Evolutionary conservation across 306 rosid genomes (phyloP).

Genomic region (Ormosia emarginata): DNA sequence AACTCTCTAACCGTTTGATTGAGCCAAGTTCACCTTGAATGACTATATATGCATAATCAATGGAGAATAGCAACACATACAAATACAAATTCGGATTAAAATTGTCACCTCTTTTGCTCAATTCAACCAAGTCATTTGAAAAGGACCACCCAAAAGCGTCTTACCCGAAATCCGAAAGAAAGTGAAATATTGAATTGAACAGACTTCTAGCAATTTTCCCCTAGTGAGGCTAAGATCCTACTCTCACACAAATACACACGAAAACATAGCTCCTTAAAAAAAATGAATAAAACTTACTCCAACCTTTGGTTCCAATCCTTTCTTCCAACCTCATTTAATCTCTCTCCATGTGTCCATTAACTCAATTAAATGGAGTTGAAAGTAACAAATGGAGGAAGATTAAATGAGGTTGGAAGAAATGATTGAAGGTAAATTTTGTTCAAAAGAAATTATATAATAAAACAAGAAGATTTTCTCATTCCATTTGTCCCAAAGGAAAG

Average conservation of each 20-base stretch:
- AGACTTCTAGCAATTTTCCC: not conserved
- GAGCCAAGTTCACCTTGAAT: not conserved
- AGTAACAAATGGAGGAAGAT: too few species aligned
- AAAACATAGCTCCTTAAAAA: not conserved
- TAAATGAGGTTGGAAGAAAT: too few species aligned
- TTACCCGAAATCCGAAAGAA: not conserved
- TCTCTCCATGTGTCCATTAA: too few species aligned
- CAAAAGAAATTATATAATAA: not conserved
- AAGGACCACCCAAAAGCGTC: not conserved
- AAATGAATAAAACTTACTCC: too few species aligned
- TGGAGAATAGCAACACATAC: not conserved
- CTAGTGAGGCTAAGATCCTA: too few species aligned
- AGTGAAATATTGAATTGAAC: not conserved
- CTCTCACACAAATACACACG: not conserved
- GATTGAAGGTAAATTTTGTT: too few species aligned
- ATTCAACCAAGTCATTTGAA: not conserved
- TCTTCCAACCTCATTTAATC: too few species aligned
- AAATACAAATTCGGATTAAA: not conserved
- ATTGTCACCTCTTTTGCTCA: too few species aligned
- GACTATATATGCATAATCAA: not conserved
- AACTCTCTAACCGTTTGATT: too few species aligned
- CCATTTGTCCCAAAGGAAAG: slow-evolving; percentile 18
- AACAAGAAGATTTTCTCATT: not conserved
- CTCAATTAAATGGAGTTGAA: too few species aligned
- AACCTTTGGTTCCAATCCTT: too few species aligned